phyloP scores from a whole-genome alignment of 192 early-diverging fungal genomes.

The Entomortierella chlamydospora region DNA sequence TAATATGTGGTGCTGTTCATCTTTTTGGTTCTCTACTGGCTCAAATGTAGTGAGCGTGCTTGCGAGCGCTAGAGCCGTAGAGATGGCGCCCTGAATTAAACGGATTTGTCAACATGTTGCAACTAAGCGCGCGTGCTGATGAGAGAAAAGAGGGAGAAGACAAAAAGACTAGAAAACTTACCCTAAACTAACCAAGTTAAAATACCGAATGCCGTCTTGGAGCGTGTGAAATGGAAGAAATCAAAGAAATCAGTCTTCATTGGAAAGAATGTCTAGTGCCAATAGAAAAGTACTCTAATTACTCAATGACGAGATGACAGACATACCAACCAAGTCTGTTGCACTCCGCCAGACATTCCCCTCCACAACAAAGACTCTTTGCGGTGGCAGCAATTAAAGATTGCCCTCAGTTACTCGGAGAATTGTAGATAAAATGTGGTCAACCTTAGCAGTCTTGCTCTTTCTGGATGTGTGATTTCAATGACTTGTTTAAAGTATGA shows the following conservation, averaged over 20 bases:
- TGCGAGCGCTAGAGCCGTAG: conserved; percentile 26
- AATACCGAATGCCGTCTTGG: conserved; percentile 37
- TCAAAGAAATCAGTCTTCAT: not conserved
- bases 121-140: too few relatives aligned
- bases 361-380: conserved; percentile 23
- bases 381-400: conserved; percentile 41
- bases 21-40: conserved; percentile 35
- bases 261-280: not conserved
- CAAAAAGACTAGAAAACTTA: conserved; percentile 2
- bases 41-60: conserved; percentile 35
- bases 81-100: conserved; percentile 44
- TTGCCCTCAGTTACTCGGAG: conserved; percentile 25
- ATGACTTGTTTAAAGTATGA: not conserved
- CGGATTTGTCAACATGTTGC: too few relatives aligned
- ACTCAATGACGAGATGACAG: not conserved
- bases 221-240: not conserved
- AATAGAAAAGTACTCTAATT: not conserved
- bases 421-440: conserved; percentile 1
- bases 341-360: conserved; percentile 49
- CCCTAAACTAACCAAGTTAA: conserved; percentile 36
- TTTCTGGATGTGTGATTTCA: not conserved
- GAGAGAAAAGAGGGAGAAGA: not conserved
- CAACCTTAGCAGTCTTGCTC: conserved; percentile 3
- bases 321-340: conserved; percentile 46
- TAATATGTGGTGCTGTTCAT: conserved; percentile 42